Base-by-base conservation (phyloP, 495 filamentous ascomycete species). In the Aspergillus diversus region DNA sequence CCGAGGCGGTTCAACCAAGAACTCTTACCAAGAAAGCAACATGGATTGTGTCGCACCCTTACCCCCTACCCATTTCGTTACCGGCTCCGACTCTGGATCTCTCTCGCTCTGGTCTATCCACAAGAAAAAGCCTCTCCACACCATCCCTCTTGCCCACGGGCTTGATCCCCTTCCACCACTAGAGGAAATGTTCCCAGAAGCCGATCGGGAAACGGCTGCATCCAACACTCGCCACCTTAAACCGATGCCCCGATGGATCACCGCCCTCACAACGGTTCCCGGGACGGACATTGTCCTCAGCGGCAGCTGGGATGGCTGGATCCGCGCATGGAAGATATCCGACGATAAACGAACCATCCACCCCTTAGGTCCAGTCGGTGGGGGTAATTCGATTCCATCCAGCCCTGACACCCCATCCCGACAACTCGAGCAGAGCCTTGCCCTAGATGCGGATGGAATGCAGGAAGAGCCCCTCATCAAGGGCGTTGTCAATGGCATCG, bases 101-200 rank as follows among this genome's bases (percentile, higher is more conserved):
- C 71, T 99, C 37, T 89, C 86, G 4, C 83, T 99, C n/a, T 99
- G 94, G 94, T 88, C 85, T 46, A 77, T 93, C 39, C 87, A 95
- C 69, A 96, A 95, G 76, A 99, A 99, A 83, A 99, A 99, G 73
- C 88, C 96, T 0, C 75, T 98, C n/a, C 88, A 88, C 77, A 90
- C 88, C 4, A 72, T 95, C 15, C 83, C 87, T 2, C 80, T 91
- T 51, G 92, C 95, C 5, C 95, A 99, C 74, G 95, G 95, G 32
- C 75, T 93, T 34, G 90, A 95, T 54, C 80, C 84, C 0, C 61
- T 81, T 31, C 80, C 78, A 16, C 84, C 90, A 0, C 76, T 94
- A 33, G 81, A 87, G 12, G 84, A 93, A 63, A 81, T 87, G 7
- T 92, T 87, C 0, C 90, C 92, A 8, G 91, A 96, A 70, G 69